A percentile compares a stretch with the other conserved stretches of the same genome.
These are phyloP conservation scores for Aspergillus cavernicola DNA, from an alignment of 495 filamentous ascomycete species.

Conservation along the genomic window DNA sequence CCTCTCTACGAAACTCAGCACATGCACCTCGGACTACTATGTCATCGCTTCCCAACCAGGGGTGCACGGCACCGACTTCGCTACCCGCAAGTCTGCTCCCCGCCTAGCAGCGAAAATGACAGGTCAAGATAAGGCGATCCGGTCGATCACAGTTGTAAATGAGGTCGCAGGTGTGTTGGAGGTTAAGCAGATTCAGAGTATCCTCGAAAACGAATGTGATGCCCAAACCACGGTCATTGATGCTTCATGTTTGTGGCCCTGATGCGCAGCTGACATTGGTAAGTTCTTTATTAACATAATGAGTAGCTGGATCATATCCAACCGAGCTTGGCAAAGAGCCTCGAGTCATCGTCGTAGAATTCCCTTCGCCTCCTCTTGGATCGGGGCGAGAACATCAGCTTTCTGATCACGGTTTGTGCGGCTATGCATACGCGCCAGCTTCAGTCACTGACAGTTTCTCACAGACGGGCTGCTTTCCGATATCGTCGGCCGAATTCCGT, in stretches of 20 bases:
- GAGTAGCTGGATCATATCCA: constrained; percentile 42
- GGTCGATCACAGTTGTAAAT: constrained; percentile 49
- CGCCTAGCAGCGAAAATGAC: constrained; percentile 56
- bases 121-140: constrained; percentile 45
- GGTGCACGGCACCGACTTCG: constrained; percentile 63
- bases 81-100: constrained; percentile 50
- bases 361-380: constrained; percentile 44
- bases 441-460: constrained; percentile 10
- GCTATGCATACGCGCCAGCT: background rate
- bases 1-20: constrained; percentile 44
- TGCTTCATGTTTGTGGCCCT: constrained; percentile 55
- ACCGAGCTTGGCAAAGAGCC: constrained; percentile 44
- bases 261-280: background rate
- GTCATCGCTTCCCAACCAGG: constrained; percentile 78
- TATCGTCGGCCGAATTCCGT: constrained; percentile 52
- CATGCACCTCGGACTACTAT: constrained; percentile 75
- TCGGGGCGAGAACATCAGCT: constrained; percentile 40
- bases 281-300: constrained; percentile 15
- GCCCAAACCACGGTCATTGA: constrained; percentile 52
- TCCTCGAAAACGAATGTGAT: constrained; percentile 51
- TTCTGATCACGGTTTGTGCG: constrained; percentile 44
- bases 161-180: constrained; percentile 63
- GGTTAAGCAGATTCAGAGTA: constrained; percentile 48
- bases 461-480: constrained; percentile 59
- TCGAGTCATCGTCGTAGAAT: constrained; percentile 48